Evolutionary conservation across 2,329 filamentous ascomycete species (phyloP), one percentile per base, ranked within the genome.

Genomic region (Diaporthe longicolla): DNA sequence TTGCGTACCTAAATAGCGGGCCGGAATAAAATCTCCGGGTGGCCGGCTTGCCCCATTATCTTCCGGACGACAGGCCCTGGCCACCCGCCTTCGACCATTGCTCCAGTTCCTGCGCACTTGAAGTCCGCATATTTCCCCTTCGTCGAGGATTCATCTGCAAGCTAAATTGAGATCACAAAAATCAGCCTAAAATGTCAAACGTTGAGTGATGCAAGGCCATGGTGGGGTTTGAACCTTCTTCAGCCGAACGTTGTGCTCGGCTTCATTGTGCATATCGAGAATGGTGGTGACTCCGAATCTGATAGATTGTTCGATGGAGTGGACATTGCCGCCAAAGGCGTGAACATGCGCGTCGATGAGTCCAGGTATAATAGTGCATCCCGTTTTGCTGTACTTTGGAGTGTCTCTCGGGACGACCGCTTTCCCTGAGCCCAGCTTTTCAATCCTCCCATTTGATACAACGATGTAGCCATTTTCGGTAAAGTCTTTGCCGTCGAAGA

Each of bases 261-360:
- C 61, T 8, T 65, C 61, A 5, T 65, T 65, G 2, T 65, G 43
- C 61, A 65, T 50, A 15, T 65, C 61, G 15, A 65, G 43, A 35
- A 65, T 50, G 0, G 61, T 65, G 2, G 61, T 65, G 24, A 65
- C 61, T 13, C 61, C 61, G 21, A 65, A 65, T 19, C 43, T 50
- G 43, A 65, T n/a, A 13, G 61, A 65, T 10, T 65, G 43, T 19
- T 65, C 61, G 26, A 65, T 65, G 1, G 61, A 65, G 5, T 65
- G 43, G 15, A 65, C 26, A 17, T 50, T 24, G 5, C 61, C 61
- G 9, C 61, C 61, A 48, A 65, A 10, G 19, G 61, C 61, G 35
- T 65, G 61, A n/a, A 65, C 61, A 35, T 65, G 61, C 29, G 61
- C 61, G 19, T 65, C 43, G n/a, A 50, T 65, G 19, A 65, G 61